A percentile compares a stretch with the other conserved stretches of the same genome.
phyloP scores from a whole-genome alignment of 2,329 filamentous ascomycete species.

The Claviceps sp. region DNA sequence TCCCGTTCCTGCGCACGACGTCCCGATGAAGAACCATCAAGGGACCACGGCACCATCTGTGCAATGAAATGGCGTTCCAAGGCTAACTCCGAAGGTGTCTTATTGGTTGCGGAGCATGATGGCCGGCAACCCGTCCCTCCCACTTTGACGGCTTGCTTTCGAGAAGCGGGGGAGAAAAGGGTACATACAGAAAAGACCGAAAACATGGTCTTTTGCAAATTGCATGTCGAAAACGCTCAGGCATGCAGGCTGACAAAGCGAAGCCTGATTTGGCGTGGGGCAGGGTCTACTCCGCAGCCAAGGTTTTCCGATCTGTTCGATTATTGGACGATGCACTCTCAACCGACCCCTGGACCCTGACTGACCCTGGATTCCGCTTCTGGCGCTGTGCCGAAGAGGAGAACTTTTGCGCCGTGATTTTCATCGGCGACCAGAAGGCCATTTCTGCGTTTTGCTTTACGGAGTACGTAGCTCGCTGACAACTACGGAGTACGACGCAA shows the following conservation, averaged over 20 bases:
- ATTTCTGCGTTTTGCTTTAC: background rate
- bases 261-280: background rate
- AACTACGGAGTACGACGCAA: background rate
- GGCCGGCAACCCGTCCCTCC: background rate
- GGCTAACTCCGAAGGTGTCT: background rate
- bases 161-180: constrained; percentile 7
- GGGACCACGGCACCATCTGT: too few species aligned
- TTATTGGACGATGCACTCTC: constrained; percentile 18
- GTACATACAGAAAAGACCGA: background rate
- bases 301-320: constrained; percentile 19
- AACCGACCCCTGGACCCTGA: constrained; percentile 10
- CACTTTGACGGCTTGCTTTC: background rate
- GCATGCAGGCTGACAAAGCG: background rate
- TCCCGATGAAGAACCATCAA: too few species aligned
- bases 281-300: background rate
- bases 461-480: background rate
- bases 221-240: background rate
- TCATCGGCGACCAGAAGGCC: background rate
- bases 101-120: background rate
- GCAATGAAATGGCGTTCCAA: too few species aligned
- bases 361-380: constrained; percentile 15
- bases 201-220: background rate
- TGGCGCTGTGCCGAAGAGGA: background rate
- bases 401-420: background rate
- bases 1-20: too few species aligned